Conservation (phyloP, 1,139 yeast genomes). For the Yamadazyma sp. region DNA sequence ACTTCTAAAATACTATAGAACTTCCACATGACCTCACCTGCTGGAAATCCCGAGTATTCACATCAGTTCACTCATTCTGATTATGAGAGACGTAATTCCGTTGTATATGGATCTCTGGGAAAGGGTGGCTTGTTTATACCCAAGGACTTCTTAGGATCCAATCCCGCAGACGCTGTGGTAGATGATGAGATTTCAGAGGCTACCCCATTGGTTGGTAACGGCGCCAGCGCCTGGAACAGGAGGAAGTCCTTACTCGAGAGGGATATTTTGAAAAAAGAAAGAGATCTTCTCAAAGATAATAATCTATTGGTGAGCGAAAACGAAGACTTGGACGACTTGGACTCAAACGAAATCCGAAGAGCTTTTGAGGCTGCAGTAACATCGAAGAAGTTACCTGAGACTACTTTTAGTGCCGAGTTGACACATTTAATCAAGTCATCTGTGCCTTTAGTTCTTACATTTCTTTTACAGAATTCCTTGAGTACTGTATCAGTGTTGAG, state of each 20-base stretch:
- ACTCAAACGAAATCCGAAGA: conserved; percentile 25
- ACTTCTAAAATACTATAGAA: background rate
- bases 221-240: conserved; percentile 8
- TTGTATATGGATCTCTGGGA: conserved; percentile 54
- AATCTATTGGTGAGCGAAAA: conserved; percentile 18
- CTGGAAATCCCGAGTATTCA: conserved; percentile 7
- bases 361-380: conserved; percentile 40
- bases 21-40: conserved; percentile 1
- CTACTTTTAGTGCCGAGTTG: conserved; percentile 36
- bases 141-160: conserved; percentile 40
- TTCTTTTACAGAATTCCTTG: conserved; percentile 54
- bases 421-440: conserved; percentile 43
- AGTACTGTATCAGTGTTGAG: conserved; percentile 59
- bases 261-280: conserved; percentile 35
- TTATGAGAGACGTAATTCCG: conserved; percentile 50
- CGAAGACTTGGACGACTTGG: conserved; percentile 16
- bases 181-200: conserved; percentile 17
- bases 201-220: conserved; percentile 17
- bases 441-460: conserved; percentile 54
- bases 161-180: conserved; percentile 9
- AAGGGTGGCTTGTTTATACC: conserved; percentile 55
- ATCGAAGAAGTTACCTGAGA: conserved; percentile 24
- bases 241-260: conserved; percentile 28
- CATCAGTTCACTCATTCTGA: conserved; percentile 51
- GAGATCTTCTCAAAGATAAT: conserved; percentile 34